Conservation (phyloP, 108 stramenopile genomes). For the Pseudonitzschia delicatissima region DNA sequence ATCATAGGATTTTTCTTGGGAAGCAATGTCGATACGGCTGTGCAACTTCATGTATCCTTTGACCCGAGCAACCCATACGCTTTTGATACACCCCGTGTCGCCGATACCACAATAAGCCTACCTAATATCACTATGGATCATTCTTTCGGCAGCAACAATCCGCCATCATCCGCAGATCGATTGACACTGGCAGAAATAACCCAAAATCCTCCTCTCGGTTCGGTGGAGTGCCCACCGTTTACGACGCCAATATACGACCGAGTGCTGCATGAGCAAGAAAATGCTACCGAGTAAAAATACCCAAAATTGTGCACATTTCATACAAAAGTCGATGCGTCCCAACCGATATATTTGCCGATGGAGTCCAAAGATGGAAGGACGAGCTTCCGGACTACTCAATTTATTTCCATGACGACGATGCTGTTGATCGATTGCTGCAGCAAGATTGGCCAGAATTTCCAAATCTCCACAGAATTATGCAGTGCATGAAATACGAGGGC, state of each 20-base stretch:
- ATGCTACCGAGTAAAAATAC: conserved; percentile 23
- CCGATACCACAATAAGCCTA: too few species aligned
- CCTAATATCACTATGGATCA: too few species aligned
- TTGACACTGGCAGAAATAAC: not conserved
- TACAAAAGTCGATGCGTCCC: conserved; percentile 48
- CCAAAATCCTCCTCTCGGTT: not conserved
- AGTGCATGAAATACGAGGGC: conserved; percentile 41
- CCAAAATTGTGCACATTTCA: conserved; percentile 56
- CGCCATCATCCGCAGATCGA: too few species aligned
- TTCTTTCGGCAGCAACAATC: too few species aligned
- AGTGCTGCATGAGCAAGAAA: not conserved
- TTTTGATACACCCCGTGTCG: too few species aligned
- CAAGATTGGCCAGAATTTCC: conserved; percentile 58
- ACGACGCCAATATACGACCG: not conserved
- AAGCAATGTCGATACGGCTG: too few species aligned
- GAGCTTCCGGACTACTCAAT: conserved; percentile 42
- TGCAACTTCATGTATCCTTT: too few species aligned
- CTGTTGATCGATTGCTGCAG: conserved; percentile 50
- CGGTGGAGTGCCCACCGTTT: too few species aligned
- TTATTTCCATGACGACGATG: conserved; percentile 66
- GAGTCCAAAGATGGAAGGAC: conserved; percentile 51
- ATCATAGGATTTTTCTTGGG: too few species aligned
- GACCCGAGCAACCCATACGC: too few species aligned
- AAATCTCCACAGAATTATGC: conserved; percentile 36
- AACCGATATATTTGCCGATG: conserved; percentile 19